Conservation (phyloP, 257 asterid species). For the Scutellaria barbata region DNA sequence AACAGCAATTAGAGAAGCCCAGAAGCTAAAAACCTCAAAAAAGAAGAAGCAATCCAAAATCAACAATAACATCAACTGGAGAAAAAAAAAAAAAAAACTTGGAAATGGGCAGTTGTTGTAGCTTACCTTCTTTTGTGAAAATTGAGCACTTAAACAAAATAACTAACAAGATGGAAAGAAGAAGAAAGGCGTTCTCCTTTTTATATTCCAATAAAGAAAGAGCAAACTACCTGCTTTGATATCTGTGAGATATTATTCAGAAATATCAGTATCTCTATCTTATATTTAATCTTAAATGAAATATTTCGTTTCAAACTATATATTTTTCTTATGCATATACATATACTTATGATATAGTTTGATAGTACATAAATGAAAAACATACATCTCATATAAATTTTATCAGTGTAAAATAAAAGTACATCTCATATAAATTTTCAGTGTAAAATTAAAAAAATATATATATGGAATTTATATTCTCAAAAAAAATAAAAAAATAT, state of each 20-base stretch:
- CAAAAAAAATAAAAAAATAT: too few relatives aligned
- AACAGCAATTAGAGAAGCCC: slow-evolving; percentile 24
- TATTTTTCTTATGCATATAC: too few relatives aligned
- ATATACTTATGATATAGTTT: too few relatives aligned
- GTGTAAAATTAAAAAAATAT: too few relatives aligned
- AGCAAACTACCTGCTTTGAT: neutral
- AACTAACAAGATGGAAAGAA: neutral
- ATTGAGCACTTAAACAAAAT: neutral
- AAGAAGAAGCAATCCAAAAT: neutral
- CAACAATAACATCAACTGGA: neutral
- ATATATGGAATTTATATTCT: too few relatives aligned
- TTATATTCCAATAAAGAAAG: neutral
- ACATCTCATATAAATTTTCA: too few relatives aligned
- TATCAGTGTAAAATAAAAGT: too few relatives aligned
- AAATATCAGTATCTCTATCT: too few relatives aligned
- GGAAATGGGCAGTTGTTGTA: slow-evolving; percentile 13
- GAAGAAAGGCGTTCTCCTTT: slow-evolving; percentile 17
- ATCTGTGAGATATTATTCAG: slow-evolving; percentile 14
- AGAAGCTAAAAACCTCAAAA: slow-evolving; percentile 19
- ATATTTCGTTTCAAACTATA: too few relatives aligned
- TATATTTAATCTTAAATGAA: too few relatives aligned
- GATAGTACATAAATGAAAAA: too few relatives aligned
- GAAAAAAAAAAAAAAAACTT: neutral
- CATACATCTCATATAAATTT: too few relatives aligned
- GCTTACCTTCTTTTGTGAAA: neutral